Evolutionary conservation across 176 grass and related monocot species (phyloP), one percentile per base, ranked within the genome.

Genomic region (Aegilops sharonensis): DNA sequence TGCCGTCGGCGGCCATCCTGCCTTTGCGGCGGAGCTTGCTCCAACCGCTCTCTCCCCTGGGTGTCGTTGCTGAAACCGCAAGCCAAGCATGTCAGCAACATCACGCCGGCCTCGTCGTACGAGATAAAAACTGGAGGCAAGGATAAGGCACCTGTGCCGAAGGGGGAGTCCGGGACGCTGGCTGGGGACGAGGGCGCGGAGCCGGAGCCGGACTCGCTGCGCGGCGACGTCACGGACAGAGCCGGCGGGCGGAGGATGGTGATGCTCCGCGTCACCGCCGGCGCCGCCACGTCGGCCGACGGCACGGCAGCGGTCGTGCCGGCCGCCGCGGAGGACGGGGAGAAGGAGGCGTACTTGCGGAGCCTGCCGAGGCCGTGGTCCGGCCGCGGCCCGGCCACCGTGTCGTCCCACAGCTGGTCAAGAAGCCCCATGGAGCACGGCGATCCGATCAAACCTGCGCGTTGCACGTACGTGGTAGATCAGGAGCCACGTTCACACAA

Each of bases 401-500:
- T 98, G 86, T 98, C 95, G 83, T 98, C 95, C 95, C 95, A 98
- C n/a, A 98, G 95, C 72, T 93, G 93, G 79, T 95, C 89, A 35
- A 98, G 88, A 82, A 98, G 85, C 4, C 91, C 84, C 95, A 98
- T 98, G 81, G 52, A 62, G 1, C 3, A 21, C 9, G 25, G 3
- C 64, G 59, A 36, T 5, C 48, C 11, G 0, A 3, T 11, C 9
- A 67, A 25, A 74, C 27, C 78, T 90, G 78, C 79, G 30, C 40
- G 81, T n/a, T 43, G 32, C 15, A 75, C 39, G 36, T 85, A n/a
- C 27, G 64, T 61, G n/a, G 31, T 47, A 61, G 23, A 72, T n/a
- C 30, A 29, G 15, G 29, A 54, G 45, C 54, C 20, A 0, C 8
- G 9, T 10, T 3, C 0, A 17, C 2, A 54, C 50, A 2, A 17